Percentiles rank a stretch among this genome's conserved stretches.
phyloP scores from a whole-genome alignment of 1,139 yeast species.

The Candida glucosophila region DNA sequence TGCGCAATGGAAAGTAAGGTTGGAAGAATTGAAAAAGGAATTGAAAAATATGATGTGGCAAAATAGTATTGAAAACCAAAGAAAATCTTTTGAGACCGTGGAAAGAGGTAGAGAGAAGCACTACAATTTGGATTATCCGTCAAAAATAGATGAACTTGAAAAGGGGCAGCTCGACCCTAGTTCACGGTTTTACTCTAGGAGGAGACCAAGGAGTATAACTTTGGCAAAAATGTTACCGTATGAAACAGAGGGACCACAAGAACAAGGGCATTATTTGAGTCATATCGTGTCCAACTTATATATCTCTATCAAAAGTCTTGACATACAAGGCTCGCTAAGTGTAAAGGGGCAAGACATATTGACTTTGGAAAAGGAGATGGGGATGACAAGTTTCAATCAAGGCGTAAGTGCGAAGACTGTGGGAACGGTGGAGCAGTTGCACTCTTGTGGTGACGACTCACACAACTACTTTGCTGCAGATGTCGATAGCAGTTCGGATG shows the following conservation, averaged over 20 bases:
- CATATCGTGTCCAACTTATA: slow-evolving; percentile 75
- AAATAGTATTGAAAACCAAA: slow-evolving; percentile 10
- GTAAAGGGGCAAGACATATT: slow-evolving; percentile 59
- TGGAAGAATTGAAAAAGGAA: too few species aligned
- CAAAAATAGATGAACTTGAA: slow-evolving; percentile 31
- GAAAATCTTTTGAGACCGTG: slow-evolving; percentile 30
- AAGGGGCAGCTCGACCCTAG: slow-evolving; percentile 36
- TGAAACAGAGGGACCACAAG: slow-evolving; percentile 56
- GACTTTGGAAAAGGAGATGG: slow-evolving; percentile 21
- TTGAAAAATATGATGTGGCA: too few species aligned
- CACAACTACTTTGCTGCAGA: slow-evolving; percentile 16
- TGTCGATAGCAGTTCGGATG: slow-evolving; percentile 30
- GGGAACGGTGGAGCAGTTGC: slow-evolving; percentile 4
- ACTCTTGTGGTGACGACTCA: slow-evolving; percentile 13
- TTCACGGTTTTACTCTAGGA: slow-evolving; percentile 52
- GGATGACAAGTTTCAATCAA: slow-evolving; percentile 32
- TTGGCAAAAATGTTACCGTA: slow-evolving; percentile 69
- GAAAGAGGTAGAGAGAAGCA: slow-evolving; percentile 31
- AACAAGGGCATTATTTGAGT: slow-evolving; percentile 66
- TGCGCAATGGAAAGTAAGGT: too few species aligned
- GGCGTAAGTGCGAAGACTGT: slow-evolving; percentile 5
- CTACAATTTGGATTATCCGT: slow-evolving; percentile 55
- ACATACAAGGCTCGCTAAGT: slow-evolving; percentile 64
- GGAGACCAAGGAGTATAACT: slow-evolving; percentile 44
- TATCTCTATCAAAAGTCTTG: slow-evolving; percentile 69